Percentiles rank a stretch among this genome's conserved stretches.
These are phyloP conservation scores for Dioscorea cayenensis DNA, from an alignment of 116 monocot genomes.

Conservation along the genomic window DNA sequence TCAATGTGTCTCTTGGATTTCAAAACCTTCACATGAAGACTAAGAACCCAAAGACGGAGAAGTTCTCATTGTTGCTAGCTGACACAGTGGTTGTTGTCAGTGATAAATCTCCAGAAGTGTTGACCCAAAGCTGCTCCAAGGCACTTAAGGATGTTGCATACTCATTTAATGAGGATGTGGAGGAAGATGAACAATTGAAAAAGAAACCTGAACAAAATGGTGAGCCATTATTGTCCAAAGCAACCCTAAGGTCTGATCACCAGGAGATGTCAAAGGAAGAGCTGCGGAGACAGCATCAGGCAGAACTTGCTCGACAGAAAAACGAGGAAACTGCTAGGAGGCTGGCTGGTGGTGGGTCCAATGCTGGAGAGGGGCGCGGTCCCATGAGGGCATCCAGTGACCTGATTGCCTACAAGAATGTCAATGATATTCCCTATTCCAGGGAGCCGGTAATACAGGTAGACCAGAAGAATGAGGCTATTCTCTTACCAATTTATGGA, in stretches of 20 bases:
- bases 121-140: constrained; percentile 70
- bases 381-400: constrained; percentile 47
- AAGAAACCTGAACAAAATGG: constrained; percentile 13
- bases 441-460: constrained; percentile 77
- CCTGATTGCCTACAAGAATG: constrained; percentile 71
- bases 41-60: constrained; percentile 66
- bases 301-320: constrained; percentile 84
- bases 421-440: constrained; percentile 58
- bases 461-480: constrained; percentile 80
- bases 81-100: constrained; percentile 53
- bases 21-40: constrained; percentile 62
- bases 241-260: constrained; percentile 76
- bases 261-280: constrained; percentile 94
- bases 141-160: constrained; percentile 67
- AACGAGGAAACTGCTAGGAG: constrained; percentile 85
- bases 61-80: constrained; percentile 62
- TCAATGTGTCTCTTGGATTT: constrained; percentile 87
- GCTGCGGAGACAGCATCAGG: constrained; percentile 74
- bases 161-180: constrained; percentile 66
- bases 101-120: constrained; percentile 49
- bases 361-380: constrained; percentile 42
- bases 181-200: constrained; percentile 29
- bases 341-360: constrained; percentile 65
- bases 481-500: constrained; percentile 77
- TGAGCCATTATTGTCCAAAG: constrained; percentile 42